Percentiles rank a stretch among this genome's conserved stretches.
Evolutionary conservation across 2,329 filamentous ascomycete genomes (phyloP).

Genomic region (Microdochium paspali): DNA sequence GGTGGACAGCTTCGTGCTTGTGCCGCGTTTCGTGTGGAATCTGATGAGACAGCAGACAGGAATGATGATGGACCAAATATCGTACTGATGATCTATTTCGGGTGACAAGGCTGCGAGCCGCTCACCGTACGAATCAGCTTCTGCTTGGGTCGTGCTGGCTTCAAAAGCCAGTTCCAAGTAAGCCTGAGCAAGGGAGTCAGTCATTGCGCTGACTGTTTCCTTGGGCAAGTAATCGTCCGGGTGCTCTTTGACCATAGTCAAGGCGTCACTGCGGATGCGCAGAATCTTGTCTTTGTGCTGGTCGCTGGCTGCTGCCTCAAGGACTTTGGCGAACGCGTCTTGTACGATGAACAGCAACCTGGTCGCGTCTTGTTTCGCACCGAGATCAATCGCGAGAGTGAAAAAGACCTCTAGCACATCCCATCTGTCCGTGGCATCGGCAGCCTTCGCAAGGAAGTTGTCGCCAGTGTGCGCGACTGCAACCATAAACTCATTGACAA

Average conservation of each 20-base stretch:
- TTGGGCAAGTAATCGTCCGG: constrained; percentile 13
- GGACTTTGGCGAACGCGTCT: constrained; percentile 13
- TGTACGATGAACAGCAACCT: constrained; percentile 17
- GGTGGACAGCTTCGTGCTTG: constrained; percentile 6
- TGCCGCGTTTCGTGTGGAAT: constrained; percentile 14
- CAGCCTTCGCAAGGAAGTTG: constrained; percentile 12
- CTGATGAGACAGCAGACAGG: constrained; percentile 15
- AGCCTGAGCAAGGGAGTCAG: constrained; percentile 11
- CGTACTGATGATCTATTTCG: constrained; percentile 8
- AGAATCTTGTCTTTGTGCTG: constrained; percentile 11
- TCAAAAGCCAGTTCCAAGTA: constrained; percentile 16
- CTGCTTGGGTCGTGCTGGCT: constrained; percentile 7
- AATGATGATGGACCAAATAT: constrained; percentile 10
- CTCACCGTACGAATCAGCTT: constrained; percentile 10
- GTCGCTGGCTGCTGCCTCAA: constrained; percentile 7
- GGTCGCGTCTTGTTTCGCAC: constrained; percentile 10
- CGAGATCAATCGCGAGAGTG: constrained; percentile 12
- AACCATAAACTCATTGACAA: constrained; percentile 17
- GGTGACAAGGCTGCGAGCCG: constrained; percentile 12
- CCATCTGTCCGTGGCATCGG: constrained; percentile 14
- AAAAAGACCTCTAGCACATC: constrained; percentile 17
- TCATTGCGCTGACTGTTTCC: constrained; percentile 11
- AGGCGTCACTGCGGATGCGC: constrained; percentile 12
- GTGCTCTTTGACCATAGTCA: constrained; percentile 11
- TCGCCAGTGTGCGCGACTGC: not conserved